These are phyloP conservation scores for Oryza nivara DNA, from an alignment of 176 grass and related monocot genomes.

Conservation along the genomic window DNA sequence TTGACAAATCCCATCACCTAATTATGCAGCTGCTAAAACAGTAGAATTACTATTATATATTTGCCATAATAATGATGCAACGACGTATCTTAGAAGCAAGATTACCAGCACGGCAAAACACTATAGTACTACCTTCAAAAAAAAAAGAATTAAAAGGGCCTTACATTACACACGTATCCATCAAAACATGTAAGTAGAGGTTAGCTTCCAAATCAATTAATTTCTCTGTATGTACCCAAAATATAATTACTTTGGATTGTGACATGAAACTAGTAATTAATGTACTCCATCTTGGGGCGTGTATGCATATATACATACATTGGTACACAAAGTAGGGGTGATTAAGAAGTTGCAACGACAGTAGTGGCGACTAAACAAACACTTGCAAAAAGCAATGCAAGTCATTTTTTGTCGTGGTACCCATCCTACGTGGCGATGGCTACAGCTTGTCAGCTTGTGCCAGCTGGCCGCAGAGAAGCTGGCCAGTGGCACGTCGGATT, in stretches of 20 bases:
- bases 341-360: slow-evolving; percentile 34
- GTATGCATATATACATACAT: neutral
- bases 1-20: slow-evolving; percentile 30
- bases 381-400: neutral
- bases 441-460: slow-evolving; percentile 41
- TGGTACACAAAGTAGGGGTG: neutral
- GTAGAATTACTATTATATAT: neutral
- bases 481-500: slow-evolving; percentile 69
- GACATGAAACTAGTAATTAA: neutral
- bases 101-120: slow-evolving; percentile 8
- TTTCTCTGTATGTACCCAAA: neutral
- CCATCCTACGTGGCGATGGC: slow-evolving; percentile 44
- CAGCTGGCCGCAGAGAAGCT: neutral
- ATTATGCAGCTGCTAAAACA: slow-evolving; percentile 23
- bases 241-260: neutral
- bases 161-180: neutral
- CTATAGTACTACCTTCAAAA: slow-evolving; percentile 29
- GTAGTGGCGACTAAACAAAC: slow-evolving; percentile 2
- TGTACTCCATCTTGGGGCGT: neutral
- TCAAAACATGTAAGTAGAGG: neutral
- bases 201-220: neutral
- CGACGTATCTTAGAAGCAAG: slow-evolving; percentile 56
- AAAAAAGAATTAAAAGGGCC: neutral
- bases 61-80: slow-evolving; percentile 31
- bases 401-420: neutral